Evolutionary conservation across 805 yeast genomes (phyloP).

Genomic region (Lachancea thermotolerans): DNA sequence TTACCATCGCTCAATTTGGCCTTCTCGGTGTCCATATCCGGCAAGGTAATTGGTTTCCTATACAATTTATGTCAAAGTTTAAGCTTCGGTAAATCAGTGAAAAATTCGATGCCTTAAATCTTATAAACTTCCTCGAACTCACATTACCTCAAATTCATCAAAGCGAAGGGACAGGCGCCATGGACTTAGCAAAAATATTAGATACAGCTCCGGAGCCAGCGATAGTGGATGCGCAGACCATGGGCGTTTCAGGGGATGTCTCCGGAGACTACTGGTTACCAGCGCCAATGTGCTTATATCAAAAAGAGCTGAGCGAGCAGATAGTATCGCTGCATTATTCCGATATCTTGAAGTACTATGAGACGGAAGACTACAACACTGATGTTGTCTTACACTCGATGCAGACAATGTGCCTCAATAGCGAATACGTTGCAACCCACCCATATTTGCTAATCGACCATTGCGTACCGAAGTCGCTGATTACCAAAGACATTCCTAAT

Average conservation of each 20-base stretch:
- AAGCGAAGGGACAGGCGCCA: conserved; percentile 19
- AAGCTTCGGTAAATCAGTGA: not conserved
- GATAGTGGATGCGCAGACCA: conserved; percentile 52
- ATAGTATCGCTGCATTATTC: conserved; percentile 87
- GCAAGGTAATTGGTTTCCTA: not conserved
- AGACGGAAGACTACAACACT: conserved; percentile 42
- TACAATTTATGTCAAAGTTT: too few relatives aligned
- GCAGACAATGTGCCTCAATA: conserved; percentile 65
- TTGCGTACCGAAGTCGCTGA: conserved; percentile 73
- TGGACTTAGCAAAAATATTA: conserved; percentile 70
- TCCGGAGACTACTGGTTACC: conserved; percentile 67
- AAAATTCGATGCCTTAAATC: not conserved
- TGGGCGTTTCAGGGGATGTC: conserved; percentile 29
- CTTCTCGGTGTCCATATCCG: not conserved
- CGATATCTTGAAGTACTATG: conserved; percentile 82
- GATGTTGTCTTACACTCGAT: conserved; percentile 67
- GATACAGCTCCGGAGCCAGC: conserved; percentile 85
- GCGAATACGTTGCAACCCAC: conserved; percentile 77
- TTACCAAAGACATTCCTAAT: conserved; percentile 61
- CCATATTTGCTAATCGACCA: conserved; percentile 83
- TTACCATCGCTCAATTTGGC: conserved; percentile 8
- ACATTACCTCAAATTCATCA: not conserved
- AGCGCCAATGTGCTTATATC: conserved; percentile 79
- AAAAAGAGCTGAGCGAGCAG: conserved; percentile 83
- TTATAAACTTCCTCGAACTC: not conserved